These are phyloP conservation scores for Hura crepitans DNA, from an alignment of 441 rosid species.

Conservation along the genomic window DNA sequence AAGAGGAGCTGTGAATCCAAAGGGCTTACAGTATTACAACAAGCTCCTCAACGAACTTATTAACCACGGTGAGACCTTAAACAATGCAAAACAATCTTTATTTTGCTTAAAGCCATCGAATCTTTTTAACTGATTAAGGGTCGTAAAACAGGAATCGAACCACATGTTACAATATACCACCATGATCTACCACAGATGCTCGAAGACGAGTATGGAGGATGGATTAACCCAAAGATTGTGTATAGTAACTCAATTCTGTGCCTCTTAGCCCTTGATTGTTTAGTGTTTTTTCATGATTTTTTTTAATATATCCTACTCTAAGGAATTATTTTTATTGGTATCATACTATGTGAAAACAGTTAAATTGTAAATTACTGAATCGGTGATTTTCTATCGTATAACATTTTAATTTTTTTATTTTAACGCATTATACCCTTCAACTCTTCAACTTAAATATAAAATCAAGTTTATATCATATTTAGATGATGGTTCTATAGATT, in stretches of 20 bases:
- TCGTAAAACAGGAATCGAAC: conserved; percentile 51
- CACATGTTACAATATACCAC: conserved; percentile 58
- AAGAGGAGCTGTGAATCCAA: conserved; percentile 57
- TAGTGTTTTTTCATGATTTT: too few species aligned
- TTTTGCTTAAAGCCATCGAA: not conserved
- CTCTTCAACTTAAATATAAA: too few species aligned
- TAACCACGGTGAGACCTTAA: conserved; percentile 35
- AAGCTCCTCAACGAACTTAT: conserved; percentile 52
- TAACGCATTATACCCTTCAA: too few species aligned
- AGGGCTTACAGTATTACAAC: conserved; percentile 56
- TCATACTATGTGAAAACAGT: too few species aligned
- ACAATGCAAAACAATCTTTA: not conserved
- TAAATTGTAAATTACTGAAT: too few species aligned
- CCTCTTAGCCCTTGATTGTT: not conserved
- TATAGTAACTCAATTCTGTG: conserved; percentile 17
- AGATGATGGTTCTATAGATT: too few species aligned
- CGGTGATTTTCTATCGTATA: too few species aligned
- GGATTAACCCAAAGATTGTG: conserved; percentile 50
- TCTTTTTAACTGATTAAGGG: too few species aligned
- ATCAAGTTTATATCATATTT: too few species aligned
- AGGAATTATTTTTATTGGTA: too few species aligned
- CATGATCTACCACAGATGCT: conserved; percentile 61
- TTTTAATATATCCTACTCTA: too few species aligned
- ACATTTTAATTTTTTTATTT: too few species aligned
- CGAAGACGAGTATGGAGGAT: conserved; percentile 74